Percentiles rank a stretch among this genome's conserved stretches.
These are phyloP conservation scores for Camellia granthamiana DNA, from an alignment of 148 eudicot species.

Conservation along the genomic window DNA sequence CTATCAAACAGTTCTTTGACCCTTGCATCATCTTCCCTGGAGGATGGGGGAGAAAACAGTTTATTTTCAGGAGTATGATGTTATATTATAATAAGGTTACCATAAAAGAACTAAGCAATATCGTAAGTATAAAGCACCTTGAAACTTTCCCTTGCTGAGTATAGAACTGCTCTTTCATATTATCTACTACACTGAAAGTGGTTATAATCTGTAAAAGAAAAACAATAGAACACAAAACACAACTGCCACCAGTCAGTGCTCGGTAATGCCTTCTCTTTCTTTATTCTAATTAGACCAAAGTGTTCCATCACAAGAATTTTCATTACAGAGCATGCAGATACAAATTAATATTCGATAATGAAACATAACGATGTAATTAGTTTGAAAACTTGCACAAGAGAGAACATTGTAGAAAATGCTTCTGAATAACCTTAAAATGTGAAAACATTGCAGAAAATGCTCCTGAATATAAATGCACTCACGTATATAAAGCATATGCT, in stretches of 20 bases:
- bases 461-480: background rate
- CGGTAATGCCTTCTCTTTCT: background rate
- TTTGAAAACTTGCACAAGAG: background rate
- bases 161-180: conserved; percentile 86
- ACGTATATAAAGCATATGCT: too few relatives aligned
- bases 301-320: background rate
- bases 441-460: too few relatives aligned
- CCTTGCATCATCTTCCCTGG: conserved; percentile 71
- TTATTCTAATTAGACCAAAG: background rate
- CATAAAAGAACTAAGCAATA: background rate
- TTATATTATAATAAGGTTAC: background rate
- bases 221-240: conserved; percentile 7
- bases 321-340: background rate
- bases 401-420: background rate
- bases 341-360: background rate
- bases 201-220: conserved; percentile 62
- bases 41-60: conserved; percentile 9
- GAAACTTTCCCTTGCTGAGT: conserved; percentile 57
- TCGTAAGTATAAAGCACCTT: conserved; percentile 42
- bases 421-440: too few relatives aligned
- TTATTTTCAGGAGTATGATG: background rate
- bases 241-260: conserved; percentile 7
- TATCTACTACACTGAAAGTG: conserved; percentile 93
- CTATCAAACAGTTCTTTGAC: conserved; percentile 68
- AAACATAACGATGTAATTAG: background rate